Percentiles rank a stretch among this genome's conserved stretches.
These are phyloP conservation scores for Paraphoma chrysanthemicola DNA, from an alignment of 2,329 filamentous ascomycete species.

Conservation along the genomic window DNA sequence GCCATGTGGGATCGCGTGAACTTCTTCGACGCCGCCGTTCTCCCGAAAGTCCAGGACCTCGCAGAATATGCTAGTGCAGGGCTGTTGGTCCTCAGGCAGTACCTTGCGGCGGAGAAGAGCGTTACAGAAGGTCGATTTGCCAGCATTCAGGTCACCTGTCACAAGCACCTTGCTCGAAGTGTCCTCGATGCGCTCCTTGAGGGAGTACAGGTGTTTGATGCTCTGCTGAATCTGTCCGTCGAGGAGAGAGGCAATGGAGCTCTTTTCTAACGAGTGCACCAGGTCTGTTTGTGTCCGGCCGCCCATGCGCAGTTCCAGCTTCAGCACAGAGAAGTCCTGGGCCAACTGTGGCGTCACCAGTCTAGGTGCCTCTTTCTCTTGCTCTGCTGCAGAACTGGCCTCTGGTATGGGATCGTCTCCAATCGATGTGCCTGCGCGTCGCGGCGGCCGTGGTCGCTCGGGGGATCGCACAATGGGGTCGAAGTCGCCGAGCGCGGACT, in stretches of 20 bases:
- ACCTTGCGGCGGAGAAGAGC: slow-evolving; percentile 92
- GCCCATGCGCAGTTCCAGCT: slow-evolving; percentile 91
- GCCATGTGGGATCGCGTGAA: slow-evolving; percentile 90
- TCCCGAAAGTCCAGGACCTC: slow-evolving; percentile 93
- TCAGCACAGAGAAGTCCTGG: slow-evolving; percentile 94
- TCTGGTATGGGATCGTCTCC: slow-evolving; percentile 67
- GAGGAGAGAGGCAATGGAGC: slow-evolving; percentile 84
- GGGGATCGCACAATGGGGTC: slow-evolving; percentile 47
- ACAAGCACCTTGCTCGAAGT: slow-evolving; percentile 96
- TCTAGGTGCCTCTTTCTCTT: slow-evolving; percentile 70
- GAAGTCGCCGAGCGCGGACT: slow-evolving; percentile 64
- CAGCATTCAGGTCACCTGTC: slow-evolving; percentile 94
- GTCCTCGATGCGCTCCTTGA: slow-evolving; percentile 95
- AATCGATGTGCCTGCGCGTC: slow-evolving; percentile 76
- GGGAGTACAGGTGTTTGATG: slow-evolving; percentile 83
- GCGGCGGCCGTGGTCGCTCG: slow-evolving; percentile 60
- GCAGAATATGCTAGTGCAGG: slow-evolving; percentile 97
- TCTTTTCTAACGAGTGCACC: slow-evolving; percentile 93
- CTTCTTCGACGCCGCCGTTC: slow-evolving; percentile 90
- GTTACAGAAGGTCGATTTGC: slow-evolving; percentile 99
- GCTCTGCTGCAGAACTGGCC: slow-evolving; percentile 72
- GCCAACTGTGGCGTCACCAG: slow-evolving; percentile 91
- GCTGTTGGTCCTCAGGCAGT: slow-evolving; percentile 94
- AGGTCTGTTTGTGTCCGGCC: slow-evolving; percentile 85
- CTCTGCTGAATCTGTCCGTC: slow-evolving; percentile 95